Conservation (phyloP, 139 green algal species). For the Asterochloris erici region DNA sequence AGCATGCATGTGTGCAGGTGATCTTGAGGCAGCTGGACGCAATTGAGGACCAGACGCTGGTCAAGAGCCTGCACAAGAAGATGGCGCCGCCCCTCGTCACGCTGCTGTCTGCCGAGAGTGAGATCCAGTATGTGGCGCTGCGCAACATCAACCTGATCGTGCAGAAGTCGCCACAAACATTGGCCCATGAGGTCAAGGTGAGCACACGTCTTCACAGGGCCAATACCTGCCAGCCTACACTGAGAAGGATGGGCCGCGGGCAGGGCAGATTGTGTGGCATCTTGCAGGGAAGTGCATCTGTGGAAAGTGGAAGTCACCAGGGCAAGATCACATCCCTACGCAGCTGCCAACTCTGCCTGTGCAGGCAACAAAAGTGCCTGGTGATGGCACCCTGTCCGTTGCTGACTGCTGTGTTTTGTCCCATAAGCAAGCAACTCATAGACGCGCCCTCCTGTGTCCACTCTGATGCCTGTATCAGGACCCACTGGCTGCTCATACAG, state of each 20-base stretch:
- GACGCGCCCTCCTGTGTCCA: neutral
- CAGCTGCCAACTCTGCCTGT: no score
- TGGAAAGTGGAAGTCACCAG: no score
- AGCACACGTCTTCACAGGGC: no score
- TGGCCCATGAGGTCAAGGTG: constrained; percentile 95
- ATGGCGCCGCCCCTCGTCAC: constrained; percentile 96
- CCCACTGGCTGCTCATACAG: constrained; percentile 31
- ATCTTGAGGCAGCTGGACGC: constrained; percentile 80
- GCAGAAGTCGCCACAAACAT: constrained; percentile 72
- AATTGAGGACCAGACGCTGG: constrained; percentile 60
- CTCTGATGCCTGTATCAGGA: neutral
- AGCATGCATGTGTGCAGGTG: constrained; percentile 35
- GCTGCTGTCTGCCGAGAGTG: constrained; percentile 88
- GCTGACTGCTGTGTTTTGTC: no score
- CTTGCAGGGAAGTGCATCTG: no score
- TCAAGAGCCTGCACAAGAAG: constrained; percentile 79
- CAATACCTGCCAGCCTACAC: no score
- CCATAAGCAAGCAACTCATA: neutral
- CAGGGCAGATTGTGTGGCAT: no score
- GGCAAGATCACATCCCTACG: no score
- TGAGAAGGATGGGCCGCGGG: no score
- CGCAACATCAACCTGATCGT: constrained; percentile 97
- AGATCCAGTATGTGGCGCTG: constrained; percentile 98
- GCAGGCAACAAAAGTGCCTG: neutral
- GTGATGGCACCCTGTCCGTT: neutral